These are phyloP conservation scores for Inga laurina DNA, from an alignment of 306 rosid species.

Conservation along the genomic window DNA sequence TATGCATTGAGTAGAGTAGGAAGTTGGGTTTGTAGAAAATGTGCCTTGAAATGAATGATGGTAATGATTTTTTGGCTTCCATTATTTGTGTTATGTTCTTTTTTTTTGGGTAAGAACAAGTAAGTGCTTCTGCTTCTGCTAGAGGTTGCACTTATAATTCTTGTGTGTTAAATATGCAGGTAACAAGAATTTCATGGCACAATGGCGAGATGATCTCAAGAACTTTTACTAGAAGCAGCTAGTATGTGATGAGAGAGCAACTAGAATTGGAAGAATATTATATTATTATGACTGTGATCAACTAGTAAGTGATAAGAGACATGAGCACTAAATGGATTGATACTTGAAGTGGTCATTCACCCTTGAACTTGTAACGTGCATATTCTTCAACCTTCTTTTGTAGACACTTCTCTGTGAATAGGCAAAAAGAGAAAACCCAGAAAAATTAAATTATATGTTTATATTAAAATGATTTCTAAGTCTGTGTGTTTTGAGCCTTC, in stretches of 20 bases:
- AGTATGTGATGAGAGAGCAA: not conserved
- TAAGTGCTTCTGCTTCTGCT: not conserved
- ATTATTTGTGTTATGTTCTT: not conserved
- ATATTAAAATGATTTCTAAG: not conserved
- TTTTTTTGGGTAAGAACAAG: not conserved
- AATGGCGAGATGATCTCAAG: conserved; percentile 70
- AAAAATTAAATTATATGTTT: not conserved
- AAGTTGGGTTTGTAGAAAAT: conserved; percentile 14
- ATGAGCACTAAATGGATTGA: not conserved
- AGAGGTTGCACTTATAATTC: conserved; percentile 27
- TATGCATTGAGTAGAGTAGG: not conserved
- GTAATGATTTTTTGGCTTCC: not conserved
- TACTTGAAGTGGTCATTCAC: not conserved
- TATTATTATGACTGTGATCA: not conserved
- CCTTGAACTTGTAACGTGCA: not conserved
- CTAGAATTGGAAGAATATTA: not conserved
- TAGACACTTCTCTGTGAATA: conserved; percentile 6
- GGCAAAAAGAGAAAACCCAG: not conserved
- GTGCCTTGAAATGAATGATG: not conserved
- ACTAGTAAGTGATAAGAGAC: not conserved
- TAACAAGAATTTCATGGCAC: conserved; percentile 64
- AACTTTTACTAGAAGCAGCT: conserved; percentile 38
- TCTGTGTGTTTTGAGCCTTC: not conserved
- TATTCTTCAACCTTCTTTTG: conserved; percentile 2
- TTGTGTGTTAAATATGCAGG: conserved; percentile 54